Conservation (phyloP, 176 grass and related monocot species). For the Oryza brachyantha region DNA sequence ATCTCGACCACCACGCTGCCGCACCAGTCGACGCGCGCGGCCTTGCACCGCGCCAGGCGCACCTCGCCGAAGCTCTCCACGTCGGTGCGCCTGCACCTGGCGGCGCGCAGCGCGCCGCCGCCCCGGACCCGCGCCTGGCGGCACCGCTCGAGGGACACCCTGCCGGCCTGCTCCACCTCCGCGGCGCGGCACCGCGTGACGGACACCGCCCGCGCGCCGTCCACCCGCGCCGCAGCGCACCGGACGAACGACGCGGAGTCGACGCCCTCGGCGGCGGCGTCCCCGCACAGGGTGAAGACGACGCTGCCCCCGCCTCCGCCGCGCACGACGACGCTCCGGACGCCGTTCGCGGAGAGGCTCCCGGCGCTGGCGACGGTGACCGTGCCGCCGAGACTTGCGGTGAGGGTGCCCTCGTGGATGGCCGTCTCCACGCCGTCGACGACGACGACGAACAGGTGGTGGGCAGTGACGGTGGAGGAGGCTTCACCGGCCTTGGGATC, state of each 20-base stretch:
- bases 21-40: slow-evolving; percentile 49
- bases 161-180: slow-evolving; percentile 47
- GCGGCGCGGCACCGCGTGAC: slow-evolving; percentile 37
- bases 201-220: slow-evolving; percentile 45
- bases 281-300: slow-evolving; percentile 31
- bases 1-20: slow-evolving; percentile 43
- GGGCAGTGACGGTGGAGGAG: too few species aligned
- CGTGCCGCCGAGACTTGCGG: too few species aligned
- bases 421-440: too few species aligned
- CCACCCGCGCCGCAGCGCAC: slow-evolving; percentile 40
- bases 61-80: slow-evolving; percentile 62
- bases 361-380: too few species aligned
- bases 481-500: too few species aligned
- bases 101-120: slow-evolving; percentile 27
- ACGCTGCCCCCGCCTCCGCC: slow-evolving; percentile 27
- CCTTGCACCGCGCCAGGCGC: slow-evolving; percentile 36
- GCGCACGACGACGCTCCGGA: slow-evolving; percentile 4
- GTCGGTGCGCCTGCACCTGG: slow-evolving; percentile 45
- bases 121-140: slow-evolving; percentile 26
- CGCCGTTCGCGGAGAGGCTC: too few species aligned
- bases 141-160: slow-evolving; percentile 47
- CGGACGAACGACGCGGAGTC: slow-evolving; percentile 31
- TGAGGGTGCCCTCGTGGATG: too few species aligned
- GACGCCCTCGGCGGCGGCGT: slow-evolving; percentile 42
- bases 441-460: too few species aligned